Base-by-base conservation (phyloP, 73 alveolate genomes). In the Symbiodinium natans region DNA sequence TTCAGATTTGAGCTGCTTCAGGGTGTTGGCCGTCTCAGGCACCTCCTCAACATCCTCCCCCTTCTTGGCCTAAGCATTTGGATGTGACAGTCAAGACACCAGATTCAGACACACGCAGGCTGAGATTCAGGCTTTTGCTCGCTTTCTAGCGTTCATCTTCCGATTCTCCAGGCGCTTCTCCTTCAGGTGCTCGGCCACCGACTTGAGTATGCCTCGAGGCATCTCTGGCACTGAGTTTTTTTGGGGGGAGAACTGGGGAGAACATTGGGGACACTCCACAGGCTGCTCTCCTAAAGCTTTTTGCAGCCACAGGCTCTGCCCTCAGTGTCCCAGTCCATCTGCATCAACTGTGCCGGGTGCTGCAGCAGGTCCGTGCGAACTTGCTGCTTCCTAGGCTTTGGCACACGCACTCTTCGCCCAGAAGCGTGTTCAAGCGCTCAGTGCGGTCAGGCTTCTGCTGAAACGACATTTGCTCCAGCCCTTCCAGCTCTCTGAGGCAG, bases 401-500 rank as follows among this genome's bases (percentile, higher is more conserved):
- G 27, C 43, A 34, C 5, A 4, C 77, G 8, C 77, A 59, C 21
- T 6, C 13, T 46, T 46, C 59, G n/a, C n/a, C n/a, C n/a, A n/a
- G n/a, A n/a, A n/a, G n/a, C n/a, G n/a, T n/a, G n/a, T n/a, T n/a
- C n/a, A n/a, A n/a, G n/a, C n/a, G n/a, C n/a, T n/a, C n/a, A n/a
- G n/a, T n/a, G n/a, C n/a, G n/a, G n/a, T n/a, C n/a, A n/a, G n/a
- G n/a, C n/a, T 11, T 68, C 97, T 73, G 48, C 6, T 90, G 97
- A 68, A 84, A 90, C 11, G 97, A 85, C 87, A 90, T 27, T 13
- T 41, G 29, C 83, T 90, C 97, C 54, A 90, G 77, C 56, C 77
- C 88, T 73, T 90, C 97, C 73, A 90, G 97, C 88, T 90, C 97
- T 42, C 77, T 48, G 23, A 90, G 82, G 88, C 97, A 90, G 52